phyloP scores from a whole-genome alignment of 139 green algal species.

The Asterochloris erici region DNA sequence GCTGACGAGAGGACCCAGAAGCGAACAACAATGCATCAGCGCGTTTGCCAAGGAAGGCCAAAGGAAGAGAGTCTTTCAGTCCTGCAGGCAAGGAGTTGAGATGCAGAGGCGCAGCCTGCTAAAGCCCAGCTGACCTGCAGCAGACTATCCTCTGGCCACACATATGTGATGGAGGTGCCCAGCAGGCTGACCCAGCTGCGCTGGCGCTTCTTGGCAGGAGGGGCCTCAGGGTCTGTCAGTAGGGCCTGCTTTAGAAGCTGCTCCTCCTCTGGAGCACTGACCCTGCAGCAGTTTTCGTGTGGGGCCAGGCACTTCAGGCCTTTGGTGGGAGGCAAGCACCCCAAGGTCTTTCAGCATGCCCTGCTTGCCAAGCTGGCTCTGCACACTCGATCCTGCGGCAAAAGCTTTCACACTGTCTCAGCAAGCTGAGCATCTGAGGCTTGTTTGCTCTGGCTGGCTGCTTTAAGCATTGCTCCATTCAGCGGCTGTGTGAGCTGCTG shows the following conservation, averaged over 20 bases:
- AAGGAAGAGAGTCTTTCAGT: no score
- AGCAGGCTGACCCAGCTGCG: conserved; percentile 38
- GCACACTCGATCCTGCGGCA: neutral
- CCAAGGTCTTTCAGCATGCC: neutral
- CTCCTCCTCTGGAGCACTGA: conserved; percentile 20
- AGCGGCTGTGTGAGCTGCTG: neutral
- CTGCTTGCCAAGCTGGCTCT: neutral
- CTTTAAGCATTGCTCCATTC: neutral
- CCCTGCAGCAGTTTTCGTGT: neutral
- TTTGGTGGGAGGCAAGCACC: neutral
- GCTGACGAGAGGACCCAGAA: no score
- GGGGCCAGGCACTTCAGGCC: neutral
- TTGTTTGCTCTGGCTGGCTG: neutral
- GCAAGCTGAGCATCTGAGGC: neutral
- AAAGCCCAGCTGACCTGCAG: no score
- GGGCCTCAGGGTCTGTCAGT: conserved; percentile 16
- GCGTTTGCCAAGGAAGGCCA: no score
- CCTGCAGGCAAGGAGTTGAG: no score
- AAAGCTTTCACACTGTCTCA: neutral
- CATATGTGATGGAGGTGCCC: conserved; percentile 39
- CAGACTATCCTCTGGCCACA: conserved; percentile 42
- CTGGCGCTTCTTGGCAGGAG: conserved; percentile 4
- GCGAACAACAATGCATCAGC: no score
- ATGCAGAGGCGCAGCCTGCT: no score
- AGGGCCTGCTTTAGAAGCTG: conserved; percentile 26